Conservation (phyloP, 805 yeast genomes). For the Wickerhamomyces chambardii region DNA sequence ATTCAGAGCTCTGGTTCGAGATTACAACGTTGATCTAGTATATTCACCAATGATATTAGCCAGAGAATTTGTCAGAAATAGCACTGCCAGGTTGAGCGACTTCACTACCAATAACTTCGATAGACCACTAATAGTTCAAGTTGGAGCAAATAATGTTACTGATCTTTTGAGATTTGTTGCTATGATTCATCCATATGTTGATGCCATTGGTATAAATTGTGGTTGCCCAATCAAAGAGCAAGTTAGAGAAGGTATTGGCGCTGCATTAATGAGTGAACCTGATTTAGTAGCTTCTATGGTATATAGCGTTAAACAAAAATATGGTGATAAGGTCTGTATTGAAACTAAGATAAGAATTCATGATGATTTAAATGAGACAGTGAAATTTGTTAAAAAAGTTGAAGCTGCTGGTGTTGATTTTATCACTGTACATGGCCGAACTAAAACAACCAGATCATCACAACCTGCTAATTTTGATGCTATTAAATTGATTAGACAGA, state of each 20-base stretch:
- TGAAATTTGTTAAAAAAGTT: constrained; percentile 59
- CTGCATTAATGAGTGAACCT: constrained; percentile 83
- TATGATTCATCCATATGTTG: constrained; percentile 85
- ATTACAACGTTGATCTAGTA: constrained; percentile 70
- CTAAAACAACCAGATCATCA: constrained; percentile 77
- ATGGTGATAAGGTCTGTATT: constrained; percentile 62
- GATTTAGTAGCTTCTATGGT: constrained; percentile 82
- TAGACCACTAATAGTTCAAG: constrained; percentile 73
- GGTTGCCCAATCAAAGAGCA: constrained; percentile 98
- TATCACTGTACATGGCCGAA: constrained; percentile 91
- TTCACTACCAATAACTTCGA: constrained; percentile 73
- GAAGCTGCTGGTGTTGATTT: constrained; percentile 89
- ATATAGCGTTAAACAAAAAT: constrained; percentile 64
- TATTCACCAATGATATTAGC: constrained; percentile 97
- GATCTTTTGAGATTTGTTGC: constrained; percentile 79
- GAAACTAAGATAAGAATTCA: constrained; percentile 94
- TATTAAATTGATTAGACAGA: constrained; percentile 49
- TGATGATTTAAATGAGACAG: constrained; percentile 61
- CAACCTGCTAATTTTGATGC: constrained; percentile 80
- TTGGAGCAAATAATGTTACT: constrained; percentile 78
- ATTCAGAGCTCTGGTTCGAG: constrained; percentile 71
- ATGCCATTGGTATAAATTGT: constrained; percentile 92
- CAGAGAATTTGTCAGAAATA: constrained; percentile 84
- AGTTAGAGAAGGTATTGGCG: constrained; percentile 93
- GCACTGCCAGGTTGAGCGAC: constrained; percentile 73